Evolutionary conservation across 2,329 filamentous ascomycete genomes (phyloP).

Genomic region (Fusarium tjaetaba): DNA sequence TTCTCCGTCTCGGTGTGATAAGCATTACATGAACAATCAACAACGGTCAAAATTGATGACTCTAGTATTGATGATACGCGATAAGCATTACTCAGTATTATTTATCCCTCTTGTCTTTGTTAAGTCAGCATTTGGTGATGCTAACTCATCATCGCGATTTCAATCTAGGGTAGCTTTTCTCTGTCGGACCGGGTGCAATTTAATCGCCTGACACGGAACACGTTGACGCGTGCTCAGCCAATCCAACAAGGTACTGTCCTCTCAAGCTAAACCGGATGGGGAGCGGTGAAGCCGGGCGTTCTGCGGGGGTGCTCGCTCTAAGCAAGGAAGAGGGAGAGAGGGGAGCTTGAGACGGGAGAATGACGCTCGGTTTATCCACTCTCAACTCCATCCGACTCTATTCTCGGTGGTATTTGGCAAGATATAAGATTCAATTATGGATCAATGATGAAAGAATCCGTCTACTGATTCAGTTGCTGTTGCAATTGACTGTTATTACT

Average conservation of each 20-base stretch:
- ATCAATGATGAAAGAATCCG: conserved; percentile 25
- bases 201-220: conserved; percentile 12
- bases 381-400: conserved; percentile 14
- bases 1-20: not conserved
- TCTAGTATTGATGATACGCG: not conserved
- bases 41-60: not conserved
- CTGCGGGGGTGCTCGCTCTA: conserved; percentile 20
- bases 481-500: not conserved
- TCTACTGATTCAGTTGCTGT: not conserved
- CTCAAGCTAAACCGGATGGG: not conserved
- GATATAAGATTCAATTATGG: conserved; percentile 2
- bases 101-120: not conserved
- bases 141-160: not conserved
- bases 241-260: not conserved
- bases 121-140: conserved; percentile 18
- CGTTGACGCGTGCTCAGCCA: conserved; percentile 16
- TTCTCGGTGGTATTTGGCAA: conserved; percentile 32
- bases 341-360: conserved; percentile 21
- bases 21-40: conserved; percentile 5
- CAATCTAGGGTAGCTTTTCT: conserved; percentile 15
- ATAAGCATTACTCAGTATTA: conserved; percentile 19
- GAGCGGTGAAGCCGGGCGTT: conserved; percentile 35
- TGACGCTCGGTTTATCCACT: conserved; percentile 33
- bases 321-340: conserved; percentile 13
- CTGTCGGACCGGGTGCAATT: conserved; percentile 20